A percentile compares a stretch with the other conserved stretches of the same genome.
phyloP scores from a whole-genome alignment of 202 grass and related monocot genomes.

The Sporobolus alterniflorus region DNA sequence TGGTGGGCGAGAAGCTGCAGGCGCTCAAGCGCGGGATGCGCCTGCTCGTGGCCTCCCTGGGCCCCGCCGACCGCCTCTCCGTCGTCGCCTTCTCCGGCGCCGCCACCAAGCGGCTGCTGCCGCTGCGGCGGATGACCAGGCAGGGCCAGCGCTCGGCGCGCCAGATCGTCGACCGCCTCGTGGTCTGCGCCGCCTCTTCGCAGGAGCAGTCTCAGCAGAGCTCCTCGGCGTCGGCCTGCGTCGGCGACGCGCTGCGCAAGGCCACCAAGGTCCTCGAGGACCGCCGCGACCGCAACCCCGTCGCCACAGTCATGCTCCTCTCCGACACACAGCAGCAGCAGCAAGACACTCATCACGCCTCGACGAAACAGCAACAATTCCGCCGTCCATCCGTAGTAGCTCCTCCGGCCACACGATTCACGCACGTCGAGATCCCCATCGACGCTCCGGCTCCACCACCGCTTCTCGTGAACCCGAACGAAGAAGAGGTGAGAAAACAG shows the following conservation, averaged over 20 bases:
- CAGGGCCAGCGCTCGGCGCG: constrained; percentile 84
- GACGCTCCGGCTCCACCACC: constrained; percentile 14
- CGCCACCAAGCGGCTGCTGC: constrained; percentile 85
- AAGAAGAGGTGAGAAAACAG: constrained; percentile 7
- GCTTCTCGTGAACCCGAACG: constrained; percentile 12
- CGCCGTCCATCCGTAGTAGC: constrained; percentile 32
- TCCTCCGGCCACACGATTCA: constrained; percentile 60
- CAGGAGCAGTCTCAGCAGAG: constrained; percentile 27
- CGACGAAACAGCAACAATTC: not conserved
- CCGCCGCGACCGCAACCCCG: constrained; percentile 77
- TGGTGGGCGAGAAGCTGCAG: constrained; percentile 91
- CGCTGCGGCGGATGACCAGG: constrained; percentile 82
- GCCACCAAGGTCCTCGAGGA: constrained; percentile 95
- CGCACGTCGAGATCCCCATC: constrained; percentile 91
- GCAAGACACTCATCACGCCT: not conserved
- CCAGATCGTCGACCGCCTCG: constrained; percentile 82
- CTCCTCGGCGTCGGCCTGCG: no score
- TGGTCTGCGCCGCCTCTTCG: constrained; percentile 2
- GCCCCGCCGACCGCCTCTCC: constrained; percentile 79
- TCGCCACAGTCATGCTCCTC: constrained; percentile 94
- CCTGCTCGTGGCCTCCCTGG: constrained; percentile 74
- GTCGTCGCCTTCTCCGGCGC: constrained; percentile 89
- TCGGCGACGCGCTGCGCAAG: constrained; percentile 84
- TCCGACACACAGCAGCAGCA: constrained; percentile 69
- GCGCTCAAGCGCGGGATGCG: constrained; percentile 90